Base-by-base conservation (phyloP, 176 grass and related monocot species). In the Avena atlantica region DNA sequence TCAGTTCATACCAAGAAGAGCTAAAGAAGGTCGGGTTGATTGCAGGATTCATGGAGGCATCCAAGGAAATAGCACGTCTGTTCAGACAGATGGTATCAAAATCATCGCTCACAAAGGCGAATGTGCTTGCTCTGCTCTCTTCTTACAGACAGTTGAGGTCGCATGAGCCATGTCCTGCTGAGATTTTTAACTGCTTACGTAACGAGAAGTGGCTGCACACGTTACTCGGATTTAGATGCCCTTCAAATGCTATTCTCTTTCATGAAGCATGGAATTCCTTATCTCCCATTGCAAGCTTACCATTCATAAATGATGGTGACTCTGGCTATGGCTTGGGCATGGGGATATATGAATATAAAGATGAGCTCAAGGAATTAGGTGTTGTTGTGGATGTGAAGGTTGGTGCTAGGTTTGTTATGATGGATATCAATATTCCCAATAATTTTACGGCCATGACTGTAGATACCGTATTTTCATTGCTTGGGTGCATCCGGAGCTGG, bases 141-240 rank as follows among this genome's bases (percentile, higher is more conserved):
- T 86, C 48, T 6, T 92, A 88, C 73, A 59, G 69, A 8, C 60
- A 88, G 21, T 83, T 93, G 24, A 66, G 37, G 37, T 40, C 37
- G 37, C 37, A 40, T 40, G 37, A 40, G 37, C 37, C 37, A 40
- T 40, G 5, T 40, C 83, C 88, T 72, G 15, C 29, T 65, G 81
- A 71, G 45, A 66, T 95, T 70, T 66, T 85, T 8, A 72, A 52
- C 2, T 83, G 59, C 27, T 87, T 92, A 86, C 44, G 10, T 8
- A 62, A 0, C 0, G 83, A 91, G 20, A 85, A 92, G 45, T 97
- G 95, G 95, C 13, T 97, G 36, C 14, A 47, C 65, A 97, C 94
- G 15, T 63, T 56, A 37, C 16, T 90, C 64, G 95, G 92, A 37
- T 92, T 88, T 20, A 87, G 14, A 83, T 81, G 80, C 82, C 90